Base-by-base conservation (phyloP, 345 rosid genomes). In the Syzygium jambos region DNA sequence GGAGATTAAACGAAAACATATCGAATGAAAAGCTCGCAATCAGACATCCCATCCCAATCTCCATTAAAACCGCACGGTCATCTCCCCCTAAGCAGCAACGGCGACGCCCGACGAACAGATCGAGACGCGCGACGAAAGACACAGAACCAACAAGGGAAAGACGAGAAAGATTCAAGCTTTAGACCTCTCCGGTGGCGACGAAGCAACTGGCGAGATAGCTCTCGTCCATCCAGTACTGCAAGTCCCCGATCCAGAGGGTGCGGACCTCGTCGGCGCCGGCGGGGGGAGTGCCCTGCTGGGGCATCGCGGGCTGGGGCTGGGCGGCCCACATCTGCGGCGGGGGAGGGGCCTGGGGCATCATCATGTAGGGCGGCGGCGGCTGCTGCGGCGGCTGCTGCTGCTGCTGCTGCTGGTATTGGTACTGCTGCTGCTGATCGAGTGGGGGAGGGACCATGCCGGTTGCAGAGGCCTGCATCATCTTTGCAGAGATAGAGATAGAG, bases 151-250 rank as follows among this genome's bases (percentile, higher is more conserved):
- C 56, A 38, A 80, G 27, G 27, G 11, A 59, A 61, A 87, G 43
- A 23, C n/a, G 9, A 55, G 25, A 82, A 51, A 73, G 49, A 52
- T 19, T 46, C 6, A 68, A 30, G 51, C 84, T 49, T 57, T 52
- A 77, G 57, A 91, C 98, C 95, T 95, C 98, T 83, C 96, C 96
- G 27, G 93, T 93, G 53, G 92, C 93, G 83, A 96, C 91, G 85
- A 97, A 96, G 85, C 96, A 94, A 86, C 85, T 68, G 54, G 54
- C 78, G 59, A 97, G 87, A 90, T 94, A 97, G 86, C 13, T 89
- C 92, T 97, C 99, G 87, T 97, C 98, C 99, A 97, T 96, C 98
- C 98, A 97, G 91, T 94, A 94, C 95, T 95, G 97, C 90, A 97
- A 93, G 87, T 97, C 98, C 2, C 99, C 99, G 92, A 97, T 96